A percentile compares a stretch with the other conserved stretches of the same genome.
Evolutionary conservation across 495 filamentous ascomycete genomes (phyloP).

Genomic region (Hamigera avellanea): DNA sequence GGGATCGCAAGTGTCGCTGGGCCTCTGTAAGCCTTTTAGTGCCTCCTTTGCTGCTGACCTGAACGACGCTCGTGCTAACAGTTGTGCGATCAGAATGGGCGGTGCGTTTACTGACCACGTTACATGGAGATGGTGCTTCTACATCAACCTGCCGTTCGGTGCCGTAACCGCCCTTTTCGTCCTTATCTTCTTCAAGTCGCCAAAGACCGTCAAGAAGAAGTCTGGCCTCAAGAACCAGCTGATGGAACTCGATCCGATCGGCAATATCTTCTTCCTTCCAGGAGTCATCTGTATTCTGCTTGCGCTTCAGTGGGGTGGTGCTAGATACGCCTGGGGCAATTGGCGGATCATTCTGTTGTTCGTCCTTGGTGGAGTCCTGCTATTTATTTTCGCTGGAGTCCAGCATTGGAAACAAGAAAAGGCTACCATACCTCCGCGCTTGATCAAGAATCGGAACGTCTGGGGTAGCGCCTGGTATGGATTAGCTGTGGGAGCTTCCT

Average conservation of each 20-base stretch:
- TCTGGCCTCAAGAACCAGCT: conserved; percentile 29
- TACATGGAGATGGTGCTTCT: conserved; percentile 52
- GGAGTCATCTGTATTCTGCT: conserved; percentile 61
- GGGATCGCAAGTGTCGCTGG: conserved; percentile 70
- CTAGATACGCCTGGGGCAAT: conserved; percentile 52
- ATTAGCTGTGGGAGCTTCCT: conserved; percentile 46
- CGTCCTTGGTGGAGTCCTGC: conserved; percentile 57
- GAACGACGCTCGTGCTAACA: too few relatives aligned
- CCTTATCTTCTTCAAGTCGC: conserved; percentile 46
- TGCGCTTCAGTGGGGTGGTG: conserved; percentile 80
- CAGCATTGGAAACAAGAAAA: conserved; percentile 58
- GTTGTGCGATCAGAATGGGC: not conserved
- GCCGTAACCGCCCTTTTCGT: conserved; percentile 51
- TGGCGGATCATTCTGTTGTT: conserved; percentile 60
- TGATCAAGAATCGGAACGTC: conserved; percentile 65
- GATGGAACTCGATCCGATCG: conserved; percentile 54
- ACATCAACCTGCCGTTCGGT: conserved; percentile 60
- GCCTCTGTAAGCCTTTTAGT: conserved; percentile 48
- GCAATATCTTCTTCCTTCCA: conserved; percentile 58
- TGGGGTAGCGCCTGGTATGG: conserved; percentile 40
- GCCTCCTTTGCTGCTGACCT: too few relatives aligned
- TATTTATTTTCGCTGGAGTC: conserved; percentile 46
- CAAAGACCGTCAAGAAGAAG: conserved; percentile 29
- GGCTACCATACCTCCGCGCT: conserved; percentile 64
- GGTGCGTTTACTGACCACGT: conserved; percentile 53